Base-by-base conservation (phyloP, 257 asterid genomes). In the Linaria vulgaris region DNA sequence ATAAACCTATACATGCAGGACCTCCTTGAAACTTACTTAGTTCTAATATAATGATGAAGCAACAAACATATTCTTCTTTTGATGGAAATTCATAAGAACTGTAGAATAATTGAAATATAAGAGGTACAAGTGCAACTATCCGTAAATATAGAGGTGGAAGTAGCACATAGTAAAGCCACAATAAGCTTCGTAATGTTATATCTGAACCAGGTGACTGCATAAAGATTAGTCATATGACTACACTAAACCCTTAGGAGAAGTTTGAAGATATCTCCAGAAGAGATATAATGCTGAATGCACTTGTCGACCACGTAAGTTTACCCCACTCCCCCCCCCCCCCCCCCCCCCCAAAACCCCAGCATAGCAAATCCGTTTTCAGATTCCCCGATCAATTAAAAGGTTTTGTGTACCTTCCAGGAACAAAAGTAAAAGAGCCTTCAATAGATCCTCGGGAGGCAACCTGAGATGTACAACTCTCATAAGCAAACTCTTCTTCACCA, bases 341-440 rank as follows among this genome's bases (percentile, higher is more conserved):
- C 34, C 34, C 34, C 6, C 4, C 34, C 3, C 4, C 34, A 6
- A 27, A 27, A 27, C 3, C 4, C 34, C 12, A 55, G 57, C 58
- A 51, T 31, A 69, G 22, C 41, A 62, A 22, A 48, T 37, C 24
- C 12, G 14, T 14, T 25, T 22, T 10, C 30, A 43, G 24, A n/a
- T 13, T 34, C 10, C 25, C 58, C 1, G 17, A 63, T 24, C 30
- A 20, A 19, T 16, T 31, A 57, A 17, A 19, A n/a, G 10, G 38
- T 57, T 12, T 56, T 16, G 44, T 53, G 31, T 88, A 91, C 98
- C 97, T 85, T 73, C 99, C 99, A 52, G 99, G 97, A 51, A 92
- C 86, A 71, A 83, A 89, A 71, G 94, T 92, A 70, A 89, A 87
- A 64, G 72, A 74, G 54, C 99, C 99, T 78, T 89, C 95, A 24